Base-by-base conservation (phyloP, 306 rosid species). In the Aeschynomene evenia region DNA sequence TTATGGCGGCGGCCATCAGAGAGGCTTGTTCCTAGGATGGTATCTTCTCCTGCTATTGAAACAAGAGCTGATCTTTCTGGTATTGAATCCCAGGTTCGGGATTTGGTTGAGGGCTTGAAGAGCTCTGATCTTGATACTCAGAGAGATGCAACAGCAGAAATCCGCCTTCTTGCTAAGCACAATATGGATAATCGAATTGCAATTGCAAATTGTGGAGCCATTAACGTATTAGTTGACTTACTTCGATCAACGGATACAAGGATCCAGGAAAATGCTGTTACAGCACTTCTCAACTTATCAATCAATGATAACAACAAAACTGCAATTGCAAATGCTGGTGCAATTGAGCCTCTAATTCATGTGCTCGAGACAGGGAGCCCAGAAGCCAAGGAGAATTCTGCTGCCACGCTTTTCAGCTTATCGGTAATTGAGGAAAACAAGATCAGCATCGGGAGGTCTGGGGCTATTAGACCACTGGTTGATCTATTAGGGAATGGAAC, bases 321-420 rank as follows among this genome's bases (percentile, higher is more conserved):
- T 75, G 86, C 86, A 37, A 95, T 95, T 76, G 92, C 96, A 55
- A 78, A 62, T 79, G 92, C 92, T 36, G 75, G 92, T 37, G 97
- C 97, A 58, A 95, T 95, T 67, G 97, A 87, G 3, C 96, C 97
- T 62, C 72, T 95, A 26, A 95, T 95, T 77, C 85, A 83, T 49
- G 99, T 95, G 73, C 99, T 95, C 54, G 74, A 80, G 81, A 78
- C 81, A 18, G 99, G 99, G 74, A 95, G 92, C 71, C 84, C 99
- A 1, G 97, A 91, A 82, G 99, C 97, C 59, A 87, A 83, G 82
- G 99, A 95, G 84, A 95, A 95, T 83, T 84, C 99, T 31, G 97
- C 99, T 50, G 99, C 99, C 76, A 95, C 99, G 63, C 96, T 95
- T 55, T 95, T 86, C 84, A 95, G 99, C 82, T 85, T 95, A 59